A percentile compares a stretch with the other conserved stretches of the same genome.
Evolutionary conservation across 1,284 basidiomycete genomes (phyloP).

Genomic region (Takashimella koratensis): DNA sequence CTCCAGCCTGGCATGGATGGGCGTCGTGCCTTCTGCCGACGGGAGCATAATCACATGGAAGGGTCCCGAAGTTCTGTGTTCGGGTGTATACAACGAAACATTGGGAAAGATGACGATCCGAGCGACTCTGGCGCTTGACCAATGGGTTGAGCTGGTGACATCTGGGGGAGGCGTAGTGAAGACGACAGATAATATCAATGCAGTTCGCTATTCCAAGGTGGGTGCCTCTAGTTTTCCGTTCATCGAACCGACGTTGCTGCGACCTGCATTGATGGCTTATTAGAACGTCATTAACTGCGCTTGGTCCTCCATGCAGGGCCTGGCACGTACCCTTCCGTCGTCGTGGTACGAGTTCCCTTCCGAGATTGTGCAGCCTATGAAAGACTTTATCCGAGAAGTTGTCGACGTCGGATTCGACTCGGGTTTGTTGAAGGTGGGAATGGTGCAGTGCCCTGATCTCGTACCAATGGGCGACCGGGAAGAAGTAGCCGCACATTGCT

Average conservation of each 20-base stretch:
- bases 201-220: slow-evolving; percentile 35
- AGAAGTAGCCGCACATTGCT: too few relatives aligned
- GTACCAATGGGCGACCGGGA: too few relatives aligned
- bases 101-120: slow-evolving; percentile 8
- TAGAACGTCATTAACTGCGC: slow-evolving; percentile 47
- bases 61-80: slow-evolving; percentile 31
- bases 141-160: slow-evolving; percentile 20
- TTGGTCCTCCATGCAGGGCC: slow-evolving; percentile 37
- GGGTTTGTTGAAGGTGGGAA: slow-evolving; percentile 37
- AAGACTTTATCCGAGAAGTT: slow-evolving; percentile 40
- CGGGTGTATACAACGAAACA: slow-evolving; percentile 36
- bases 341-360: slow-evolving; percentile 22
- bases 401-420: slow-evolving; percentile 35
- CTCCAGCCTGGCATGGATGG: slow-evolving; percentile 37
- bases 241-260: not conserved
- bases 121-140: slow-evolving; percentile 15
- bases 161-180: slow-evolving; percentile 26
- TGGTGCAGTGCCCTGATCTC: too few relatives aligned
- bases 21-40: slow-evolving; percentile 28
- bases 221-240: not conserved
- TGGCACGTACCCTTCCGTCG: slow-evolving; percentile 30
- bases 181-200: slow-evolving; percentile 28
- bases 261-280: not conserved
- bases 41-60: slow-evolving; percentile 33
- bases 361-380: slow-evolving; percentile 24